phyloP scores from a whole-genome alignment of 2,329 filamentous ascomycete species.

The Venturiaceae sp. region DNA sequence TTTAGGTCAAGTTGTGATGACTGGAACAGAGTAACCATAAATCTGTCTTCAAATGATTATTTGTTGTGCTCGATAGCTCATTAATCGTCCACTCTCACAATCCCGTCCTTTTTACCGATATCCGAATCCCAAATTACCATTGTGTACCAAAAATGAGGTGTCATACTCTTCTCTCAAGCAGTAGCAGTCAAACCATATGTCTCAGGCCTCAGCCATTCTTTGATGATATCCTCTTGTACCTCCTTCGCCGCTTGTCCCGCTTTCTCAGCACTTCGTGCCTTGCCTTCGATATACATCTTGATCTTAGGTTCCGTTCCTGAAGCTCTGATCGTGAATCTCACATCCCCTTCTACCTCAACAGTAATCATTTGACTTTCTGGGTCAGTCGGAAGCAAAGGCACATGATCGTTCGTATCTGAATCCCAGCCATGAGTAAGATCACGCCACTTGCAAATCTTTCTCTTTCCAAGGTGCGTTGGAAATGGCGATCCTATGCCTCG shows the following conservation, averaged over 20 bases:
- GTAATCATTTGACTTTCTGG: slow-evolving; percentile 55
- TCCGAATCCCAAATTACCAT: too few species aligned
- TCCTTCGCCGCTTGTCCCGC: slow-evolving; percentile 34
- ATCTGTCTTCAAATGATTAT: too few species aligned
- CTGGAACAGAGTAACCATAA: too few species aligned
- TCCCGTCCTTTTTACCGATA: too few species aligned
- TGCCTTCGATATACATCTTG: slow-evolving; percentile 47
- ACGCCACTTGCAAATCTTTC: slow-evolving; percentile 48
- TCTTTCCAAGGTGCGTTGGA: slow-evolving; percentile 37
- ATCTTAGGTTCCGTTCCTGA: slow-evolving; percentile 60
- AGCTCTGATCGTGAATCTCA: slow-evolving; percentile 50
- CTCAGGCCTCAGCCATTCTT: slow-evolving; percentile 38
- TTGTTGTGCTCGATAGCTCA: too few species aligned
- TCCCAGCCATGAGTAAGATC: slow-evolving; percentile 54
- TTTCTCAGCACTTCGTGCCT: slow-evolving; percentile 27
- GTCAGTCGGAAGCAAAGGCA: slow-evolving; percentile 47
- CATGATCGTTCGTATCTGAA: slow-evolving; percentile 41
- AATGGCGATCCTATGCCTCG: slow-evolving; percentile 33
- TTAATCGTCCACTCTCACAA: too few species aligned
- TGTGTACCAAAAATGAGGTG: too few species aligned
- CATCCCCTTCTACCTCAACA: slow-evolving; percentile 43
- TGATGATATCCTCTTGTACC: slow-evolving; percentile 34
- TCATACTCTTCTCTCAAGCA: too few species aligned
- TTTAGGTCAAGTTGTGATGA: too few species aligned
- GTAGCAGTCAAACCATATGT: slow-evolving; percentile 11